Evolutionary conservation across 75 land plant genomes (phyloP).

Genomic region (Isoetes taiwanensis): DNA sequence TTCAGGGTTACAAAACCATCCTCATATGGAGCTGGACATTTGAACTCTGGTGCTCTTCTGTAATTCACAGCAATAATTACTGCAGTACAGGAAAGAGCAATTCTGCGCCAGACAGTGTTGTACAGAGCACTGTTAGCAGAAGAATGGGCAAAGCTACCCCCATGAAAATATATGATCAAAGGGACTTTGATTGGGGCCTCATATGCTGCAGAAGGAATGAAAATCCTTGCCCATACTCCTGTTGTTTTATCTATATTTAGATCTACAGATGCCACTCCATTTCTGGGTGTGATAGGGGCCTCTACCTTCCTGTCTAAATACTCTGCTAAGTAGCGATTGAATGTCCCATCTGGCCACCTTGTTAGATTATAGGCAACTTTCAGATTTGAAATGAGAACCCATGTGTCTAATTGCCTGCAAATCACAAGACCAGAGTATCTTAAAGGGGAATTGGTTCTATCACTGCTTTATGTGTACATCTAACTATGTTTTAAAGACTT

Average conservation of each 20-base stretch:
- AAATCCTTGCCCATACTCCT: slow-evolving; percentile 53
- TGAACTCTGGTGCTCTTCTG: background rate
- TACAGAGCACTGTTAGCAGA: slow-evolving; percentile 6
- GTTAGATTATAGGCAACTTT: slow-evolving; percentile 74
- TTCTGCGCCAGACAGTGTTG: background rate
- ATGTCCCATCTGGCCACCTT: slow-evolving; percentile 77
- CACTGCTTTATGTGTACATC: no score
- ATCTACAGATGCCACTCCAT: slow-evolving; percentile 61
- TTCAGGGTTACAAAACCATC: background rate
- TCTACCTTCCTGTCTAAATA: slow-evolving; percentile 60
- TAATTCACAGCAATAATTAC: background rate
- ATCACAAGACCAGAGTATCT: no score
- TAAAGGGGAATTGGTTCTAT: no score
- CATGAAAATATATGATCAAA: background rate
- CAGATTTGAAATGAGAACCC: slow-evolving; percentile 73
- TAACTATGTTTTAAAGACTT: no score
- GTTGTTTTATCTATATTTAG: slow-evolving; percentile 40
- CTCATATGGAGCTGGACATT: background rate
- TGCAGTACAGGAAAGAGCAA: background rate
- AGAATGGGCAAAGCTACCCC: slow-evolving; percentile 3
- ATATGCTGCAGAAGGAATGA: slow-evolving; percentile 22
- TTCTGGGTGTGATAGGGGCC: slow-evolving; percentile 40
- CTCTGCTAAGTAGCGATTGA: slow-evolving; percentile 71
- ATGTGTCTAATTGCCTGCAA: slow-evolving; percentile 61
- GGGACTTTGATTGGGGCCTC: no score